A percentile compares a stretch with the other conserved stretches of the same genome.
Conservation (phyloP, 306 rosid genomes). For the Arachis hypogaea region DNA sequence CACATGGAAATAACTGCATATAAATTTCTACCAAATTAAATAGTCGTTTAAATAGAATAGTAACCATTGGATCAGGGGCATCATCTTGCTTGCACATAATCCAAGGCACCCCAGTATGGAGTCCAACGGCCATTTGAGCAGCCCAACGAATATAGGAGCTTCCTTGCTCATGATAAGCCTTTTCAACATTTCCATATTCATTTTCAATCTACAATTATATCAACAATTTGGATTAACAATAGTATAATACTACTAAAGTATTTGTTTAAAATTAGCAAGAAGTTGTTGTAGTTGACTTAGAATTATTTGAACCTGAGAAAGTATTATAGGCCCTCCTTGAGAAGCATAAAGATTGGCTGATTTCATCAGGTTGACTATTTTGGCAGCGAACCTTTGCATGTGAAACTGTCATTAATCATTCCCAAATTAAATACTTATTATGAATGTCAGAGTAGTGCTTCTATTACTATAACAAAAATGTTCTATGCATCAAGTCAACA, state of each 20-base stretch:
- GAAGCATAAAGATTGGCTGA: constrained; percentile 75
- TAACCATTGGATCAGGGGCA: constrained; percentile 89
- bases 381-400: constrained; percentile 72
- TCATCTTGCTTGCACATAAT: constrained; percentile 87
- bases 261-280: not conserved
- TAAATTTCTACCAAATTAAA: too few species aligned
- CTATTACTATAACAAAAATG: too few species aligned
- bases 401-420: constrained; percentile 55
- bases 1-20: too few species aligned
- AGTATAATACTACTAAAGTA: too few species aligned
- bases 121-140: constrained; percentile 78
- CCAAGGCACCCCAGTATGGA: constrained; percentile 92
- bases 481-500: too few species aligned
- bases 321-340: constrained; percentile 89
- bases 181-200: constrained; percentile 65
- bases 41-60: constrained; percentile 21
- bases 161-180: constrained; percentile 63
- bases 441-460: not conserved
- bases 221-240: not conserved
- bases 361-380: constrained; percentile 78
- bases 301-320: constrained; percentile 71
- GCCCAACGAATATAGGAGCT: constrained; percentile 79
- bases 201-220: constrained; percentile 73
- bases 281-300: not conserved
- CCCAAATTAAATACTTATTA: not conserved